phyloP scores from a whole-genome alignment of 805 yeast genomes.

The Barnettozyma wickerhamii region DNA sequence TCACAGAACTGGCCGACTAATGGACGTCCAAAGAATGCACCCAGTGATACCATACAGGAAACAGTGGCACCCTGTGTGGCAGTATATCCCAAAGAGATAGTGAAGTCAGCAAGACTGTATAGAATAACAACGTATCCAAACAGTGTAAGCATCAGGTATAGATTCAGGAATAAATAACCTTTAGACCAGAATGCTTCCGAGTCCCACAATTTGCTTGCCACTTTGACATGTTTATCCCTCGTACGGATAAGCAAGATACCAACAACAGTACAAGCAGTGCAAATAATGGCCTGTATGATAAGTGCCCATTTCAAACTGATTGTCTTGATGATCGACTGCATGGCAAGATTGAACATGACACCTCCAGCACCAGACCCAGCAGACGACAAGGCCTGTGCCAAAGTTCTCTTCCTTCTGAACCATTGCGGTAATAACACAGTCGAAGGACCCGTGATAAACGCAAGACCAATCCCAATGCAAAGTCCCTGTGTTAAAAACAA shows the following conservation, averaged over 20 bases:
- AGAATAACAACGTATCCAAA: constrained; percentile 56
- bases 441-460: constrained; percentile 53
- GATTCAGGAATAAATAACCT: constrained; percentile 25
- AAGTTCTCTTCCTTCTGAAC: constrained; percentile 59
- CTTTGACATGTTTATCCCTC: not conserved
- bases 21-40: constrained; percentile 51
- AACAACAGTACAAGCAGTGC: constrained; percentile 29
- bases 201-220: not conserved
- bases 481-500: constrained; percentile 65
- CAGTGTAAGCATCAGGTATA: constrained; percentile 44
- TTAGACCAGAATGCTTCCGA: not conserved
- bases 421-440: constrained; percentile 63
- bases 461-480: constrained; percentile 49
- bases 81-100: constrained; percentile 52
- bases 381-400: constrained; percentile 35
- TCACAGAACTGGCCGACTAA: constrained; percentile 47
- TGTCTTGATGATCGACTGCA: constrained; percentile 33
- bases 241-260: constrained; percentile 17
- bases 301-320: constrained; percentile 32
- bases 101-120: constrained; percentile 53
- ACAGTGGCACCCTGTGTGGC: constrained; percentile 50
- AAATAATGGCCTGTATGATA: constrained; percentile 32
- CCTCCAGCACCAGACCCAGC: constrained; percentile 43
- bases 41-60: constrained; percentile 53
- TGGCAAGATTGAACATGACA: constrained; percentile 34